Conservation (phyloP, 768 basidiomycete genomes). For the Termitomyces sp. region DNA sequence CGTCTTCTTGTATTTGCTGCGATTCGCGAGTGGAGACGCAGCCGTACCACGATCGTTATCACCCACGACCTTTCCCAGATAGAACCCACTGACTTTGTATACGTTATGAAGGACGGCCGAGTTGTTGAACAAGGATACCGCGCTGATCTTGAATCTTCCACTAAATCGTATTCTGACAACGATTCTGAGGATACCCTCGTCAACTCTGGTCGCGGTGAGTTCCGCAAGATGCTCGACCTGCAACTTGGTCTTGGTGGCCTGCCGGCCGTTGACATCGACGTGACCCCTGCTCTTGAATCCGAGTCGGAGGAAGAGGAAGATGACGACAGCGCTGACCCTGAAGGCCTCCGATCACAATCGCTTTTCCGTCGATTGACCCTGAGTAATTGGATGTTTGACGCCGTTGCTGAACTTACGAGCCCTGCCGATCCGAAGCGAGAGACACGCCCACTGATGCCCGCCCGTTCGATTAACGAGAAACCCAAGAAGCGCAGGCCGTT, state of each 20-base stretch:
- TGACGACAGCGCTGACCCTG: slow-evolving; percentile 25
- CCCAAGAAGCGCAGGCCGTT: slow-evolving; percentile 12
- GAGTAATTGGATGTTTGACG: slow-evolving; percentile 86
- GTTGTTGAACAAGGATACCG: slow-evolving; percentile 89
- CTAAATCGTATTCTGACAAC: slow-evolving; percentile 1
- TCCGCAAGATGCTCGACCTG: slow-evolving; percentile 57
- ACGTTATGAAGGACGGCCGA: slow-evolving; percentile 77
- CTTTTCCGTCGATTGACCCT: slow-evolving; percentile 52
- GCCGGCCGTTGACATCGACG: slow-evolving; percentile 39
- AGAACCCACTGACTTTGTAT: slow-evolving; percentile 72
- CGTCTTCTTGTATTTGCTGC: slow-evolving; percentile 81
- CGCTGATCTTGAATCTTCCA: slow-evolving; percentile 57
- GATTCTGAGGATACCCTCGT: slow-evolving; percentile 10
- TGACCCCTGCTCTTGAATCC: slow-evolving; percentile 26
- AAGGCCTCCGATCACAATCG: slow-evolving; percentile 28
- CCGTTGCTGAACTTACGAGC: slow-evolving; percentile 55
- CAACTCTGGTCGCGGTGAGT: slow-evolving; percentile 47
- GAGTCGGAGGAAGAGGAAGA: slow-evolving; percentile 29
- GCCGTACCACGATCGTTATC: slow-evolving; percentile 88
- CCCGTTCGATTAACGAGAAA: slow-evolving; percentile 17
- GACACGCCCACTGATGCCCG: slow-evolving; percentile 27
- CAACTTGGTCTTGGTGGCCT: slow-evolving; percentile 49
- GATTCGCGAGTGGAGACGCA: slow-evolving; percentile 57
- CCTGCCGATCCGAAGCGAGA: slow-evolving; percentile 15
- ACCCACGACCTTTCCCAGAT: slow-evolving; percentile 94